phyloP scores from a whole-genome alignment of 306 rosid genomes.

The Acacia confusa region DNA sequence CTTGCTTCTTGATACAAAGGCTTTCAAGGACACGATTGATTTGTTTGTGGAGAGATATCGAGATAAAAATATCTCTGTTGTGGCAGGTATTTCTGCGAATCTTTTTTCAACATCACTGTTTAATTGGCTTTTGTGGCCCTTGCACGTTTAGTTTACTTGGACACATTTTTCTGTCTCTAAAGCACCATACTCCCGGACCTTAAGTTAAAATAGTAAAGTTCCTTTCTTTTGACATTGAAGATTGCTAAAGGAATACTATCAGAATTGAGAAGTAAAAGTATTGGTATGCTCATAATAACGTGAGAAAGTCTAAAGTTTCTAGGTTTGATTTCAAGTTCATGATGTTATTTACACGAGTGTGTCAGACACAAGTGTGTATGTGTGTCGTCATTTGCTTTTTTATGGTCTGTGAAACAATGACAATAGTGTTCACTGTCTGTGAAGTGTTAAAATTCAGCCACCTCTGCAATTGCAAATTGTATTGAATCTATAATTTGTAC shows the following conservation, averaged over 20 bases:
- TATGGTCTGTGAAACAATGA: not conserved
- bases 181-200: not conserved
- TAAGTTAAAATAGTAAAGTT: not conserved
- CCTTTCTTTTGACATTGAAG: slow-evolving; percentile 4
- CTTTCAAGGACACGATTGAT: slow-evolving; percentile 90
- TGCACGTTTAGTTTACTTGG: not conserved
- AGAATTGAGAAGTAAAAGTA: not conserved
- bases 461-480: not conserved
- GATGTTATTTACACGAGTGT: not conserved
- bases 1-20: slow-evolving; percentile 83
- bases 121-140: not conserved
- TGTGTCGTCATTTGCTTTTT: not conserved
- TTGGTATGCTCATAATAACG: not conserved
- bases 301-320: not conserved
- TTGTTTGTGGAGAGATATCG: slow-evolving; percentile 94
- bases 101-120: not conserved
- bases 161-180: not conserved
- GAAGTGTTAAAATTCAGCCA: not conserved
- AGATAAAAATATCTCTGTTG: slow-evolving; percentile 78
- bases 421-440: not conserved
- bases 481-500: not conserved
- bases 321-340: not conserved
- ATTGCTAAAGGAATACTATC: not conserved
- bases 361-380: not conserved
- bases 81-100: slow-evolving; percentile 66